These are phyloP conservation scores for Fusarium transvaalense DNA, from an alignment of 2,329 filamentous ascomycete genomes.

Conservation along the genomic window DNA sequence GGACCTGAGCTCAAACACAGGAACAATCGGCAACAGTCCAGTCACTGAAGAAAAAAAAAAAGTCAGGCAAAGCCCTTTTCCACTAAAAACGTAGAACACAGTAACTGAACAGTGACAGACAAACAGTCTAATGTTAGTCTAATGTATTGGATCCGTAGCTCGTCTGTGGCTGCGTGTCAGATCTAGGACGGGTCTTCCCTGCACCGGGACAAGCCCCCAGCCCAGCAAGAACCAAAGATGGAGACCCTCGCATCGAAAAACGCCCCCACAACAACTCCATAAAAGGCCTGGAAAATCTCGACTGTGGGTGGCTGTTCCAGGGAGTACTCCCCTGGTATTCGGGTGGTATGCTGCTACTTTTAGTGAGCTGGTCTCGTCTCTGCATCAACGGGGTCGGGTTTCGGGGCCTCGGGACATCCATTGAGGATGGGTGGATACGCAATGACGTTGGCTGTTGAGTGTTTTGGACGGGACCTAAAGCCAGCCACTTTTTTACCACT, in stretches of 20 bases:
- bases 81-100: slow-evolving; percentile 35
- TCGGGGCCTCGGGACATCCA: slow-evolving; percentile 48
- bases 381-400: slow-evolving; percentile 47
- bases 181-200: slow-evolving; percentile 49
- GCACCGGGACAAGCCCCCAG: slow-evolving; percentile 36
- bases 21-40: slow-evolving; percentile 28
- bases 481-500: slow-evolving; percentile 8
- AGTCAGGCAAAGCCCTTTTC: slow-evolving; percentile 32
- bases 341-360: slow-evolving; percentile 37
- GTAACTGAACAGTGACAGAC: slow-evolving; percentile 28
- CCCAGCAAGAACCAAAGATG: slow-evolving; percentile 23
- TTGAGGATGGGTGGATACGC: slow-evolving; percentile 43
- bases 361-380: slow-evolving; percentile 27
- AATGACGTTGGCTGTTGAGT: slow-evolving; percentile 48
- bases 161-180: slow-evolving; percentile 48
- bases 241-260: slow-evolving; percentile 16
- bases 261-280: slow-evolving; percentile 14
- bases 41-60: slow-evolving; percentile 19
- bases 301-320: slow-evolving; percentile 34
- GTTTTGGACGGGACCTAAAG: slow-evolving; percentile 7
- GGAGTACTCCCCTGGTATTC: slow-evolving; percentile 36
- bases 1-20: slow-evolving; percentile 17
- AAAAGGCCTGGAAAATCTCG: slow-evolving; percentile 24
- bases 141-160: background rate
- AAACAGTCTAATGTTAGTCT: slow-evolving; percentile 28